phyloP scores from a whole-genome alignment of 129 eudicot genomes.

The Logfia minima region DNA sequence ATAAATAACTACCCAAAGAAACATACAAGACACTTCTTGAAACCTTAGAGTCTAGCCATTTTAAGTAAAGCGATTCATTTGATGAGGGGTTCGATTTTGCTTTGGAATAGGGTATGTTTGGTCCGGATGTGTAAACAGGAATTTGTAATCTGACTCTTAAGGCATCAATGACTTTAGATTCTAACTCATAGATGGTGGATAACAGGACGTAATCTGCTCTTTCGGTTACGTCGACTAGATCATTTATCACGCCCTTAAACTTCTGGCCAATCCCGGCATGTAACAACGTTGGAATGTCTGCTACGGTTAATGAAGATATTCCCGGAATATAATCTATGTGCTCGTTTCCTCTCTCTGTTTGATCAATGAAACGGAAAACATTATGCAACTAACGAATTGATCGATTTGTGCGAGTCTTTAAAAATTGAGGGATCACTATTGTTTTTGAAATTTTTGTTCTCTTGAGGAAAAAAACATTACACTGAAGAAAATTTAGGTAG shows the following conservation, averaged over 20 bases:
- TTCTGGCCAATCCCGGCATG: slow-evolving; percentile 20
- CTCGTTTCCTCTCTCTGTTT: slow-evolving; percentile 42
- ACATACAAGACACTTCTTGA: slow-evolving; percentile 54
- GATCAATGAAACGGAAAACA: too few species aligned
- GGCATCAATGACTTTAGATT: slow-evolving; percentile 42
- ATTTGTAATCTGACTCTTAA: slow-evolving; percentile 25
- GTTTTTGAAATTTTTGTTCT: too few species aligned
- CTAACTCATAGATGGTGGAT: slow-evolving; percentile 51
- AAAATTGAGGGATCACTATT: too few species aligned
- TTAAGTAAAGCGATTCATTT: slow-evolving; percentile 25
- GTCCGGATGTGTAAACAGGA: slow-evolving; percentile 51
- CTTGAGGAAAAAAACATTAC: too few species aligned
- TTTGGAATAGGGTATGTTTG: slow-evolving; percentile 45
- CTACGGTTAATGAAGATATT: slow-evolving; percentile 40
- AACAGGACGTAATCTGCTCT: slow-evolving; percentile 48
- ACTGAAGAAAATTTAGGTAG: too few species aligned
- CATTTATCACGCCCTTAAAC: background rate
- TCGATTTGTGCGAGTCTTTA: too few species aligned
- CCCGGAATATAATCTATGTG: slow-evolving; percentile 59
- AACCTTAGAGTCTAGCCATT: slow-evolving; percentile 53
- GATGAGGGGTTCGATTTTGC: background rate
- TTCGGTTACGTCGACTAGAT: slow-evolving; percentile 10
- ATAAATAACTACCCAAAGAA: slow-evolving; percentile 56
- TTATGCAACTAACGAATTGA: too few species aligned
- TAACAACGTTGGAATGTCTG: slow-evolving; percentile 47